Evolutionary conservation across 352 stramenopile species (phyloP), one percentile per base, ranked within the genome.

Genomic region (Globisporangium canariense): DNA sequence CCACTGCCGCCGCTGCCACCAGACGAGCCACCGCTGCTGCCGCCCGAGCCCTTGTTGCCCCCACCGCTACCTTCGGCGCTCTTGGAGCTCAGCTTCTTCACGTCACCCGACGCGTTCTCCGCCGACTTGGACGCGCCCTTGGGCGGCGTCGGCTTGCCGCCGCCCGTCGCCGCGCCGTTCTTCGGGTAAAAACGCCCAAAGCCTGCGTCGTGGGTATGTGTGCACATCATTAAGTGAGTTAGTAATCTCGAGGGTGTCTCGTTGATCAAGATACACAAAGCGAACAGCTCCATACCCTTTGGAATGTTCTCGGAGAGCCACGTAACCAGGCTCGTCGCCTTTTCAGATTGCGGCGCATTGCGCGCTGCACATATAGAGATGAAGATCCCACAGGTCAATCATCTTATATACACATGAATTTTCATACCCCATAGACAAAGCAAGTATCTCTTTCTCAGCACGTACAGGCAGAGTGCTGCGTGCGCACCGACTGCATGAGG

Each of bases 101-200:
- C 68, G 8, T 88, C 81, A 10, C 70, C 73, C 32, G 77, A 73
- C 16, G 77, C 64, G 32, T 79, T 80, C 28, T 86, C 81, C 8
- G 62, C 64, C 43, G 67, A 61, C 56, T 89, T 90, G 16, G 79
- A 71, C 0, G 64, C 74, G 4, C 68, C 65, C 67, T 90, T 93
- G 0, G 83, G 78, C 14, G 78, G 78, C 10, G 70, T 65, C 0
- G 66, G 53, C 49, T 91, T 92, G 36, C 58, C 68, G 1, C 69
- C 71, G 10, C 69, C 73, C 6, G 46, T 47, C 22, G 64, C 60
- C 16, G 62, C 65, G 20, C 69, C 79, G 58, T 89, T 92, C 69
- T 95, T 95, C 13, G 87, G 87, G 71, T 91, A 93, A 51, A 95
- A 95, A 4, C 87, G 83, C 14, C 83, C 87, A 64, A 95, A 95